Base-by-base conservation (phyloP, 495 filamentous ascomycete species). In the Oidiodendron maius region DNA sequence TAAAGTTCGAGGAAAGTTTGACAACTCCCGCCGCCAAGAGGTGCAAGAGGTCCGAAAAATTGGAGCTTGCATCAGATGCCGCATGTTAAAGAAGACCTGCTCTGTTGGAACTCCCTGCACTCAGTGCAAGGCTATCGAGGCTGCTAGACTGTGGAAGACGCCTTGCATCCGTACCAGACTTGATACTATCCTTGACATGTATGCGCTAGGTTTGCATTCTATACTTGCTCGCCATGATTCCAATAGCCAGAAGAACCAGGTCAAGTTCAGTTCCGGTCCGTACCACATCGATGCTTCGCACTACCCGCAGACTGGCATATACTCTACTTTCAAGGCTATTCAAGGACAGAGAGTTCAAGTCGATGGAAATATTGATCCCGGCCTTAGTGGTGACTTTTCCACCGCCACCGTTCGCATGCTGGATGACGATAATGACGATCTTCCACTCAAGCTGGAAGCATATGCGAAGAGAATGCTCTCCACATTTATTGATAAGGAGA, bases 21-120 rank as follows among this genome's bases (percentile, higher is more conserved):
- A 78, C 34, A 72, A 81, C 5, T 68, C 66, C 3, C 68, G 89
- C 44, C 76, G 89, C 40, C 81, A 82, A 57, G 84, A 95, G 61
- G 87, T 95, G 3, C 83, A 89, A 57, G 82, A 84, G 56, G 80
- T 93, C 23, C 76, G 89, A 21, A 87, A 88, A 57, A 74, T 79
- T 21, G 89, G 89, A 17, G 89, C 89, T 12, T 95, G 89, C 57
- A 87, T 91, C 45, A 79, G 89, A 38, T 95, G 89, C 65, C 77
- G 86, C 2, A 89, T 95, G 70, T 69, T 95, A 10, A 85, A 89
- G 59, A 95, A 95, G 65, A 84, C 85, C 1, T 95, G 89, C 58
- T 91, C 86, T 3, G 78, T 78, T 12, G 86, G 84, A 22, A 82
- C 71, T n/a, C 89, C 89, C 3, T 95, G 89, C 58, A 79, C 73